A percentile compares a stretch with the other conserved stretches of the same genome.
Conservation (phyloP, 345 rosid genomes). For the Eucalyptus erythrocorys region DNA sequence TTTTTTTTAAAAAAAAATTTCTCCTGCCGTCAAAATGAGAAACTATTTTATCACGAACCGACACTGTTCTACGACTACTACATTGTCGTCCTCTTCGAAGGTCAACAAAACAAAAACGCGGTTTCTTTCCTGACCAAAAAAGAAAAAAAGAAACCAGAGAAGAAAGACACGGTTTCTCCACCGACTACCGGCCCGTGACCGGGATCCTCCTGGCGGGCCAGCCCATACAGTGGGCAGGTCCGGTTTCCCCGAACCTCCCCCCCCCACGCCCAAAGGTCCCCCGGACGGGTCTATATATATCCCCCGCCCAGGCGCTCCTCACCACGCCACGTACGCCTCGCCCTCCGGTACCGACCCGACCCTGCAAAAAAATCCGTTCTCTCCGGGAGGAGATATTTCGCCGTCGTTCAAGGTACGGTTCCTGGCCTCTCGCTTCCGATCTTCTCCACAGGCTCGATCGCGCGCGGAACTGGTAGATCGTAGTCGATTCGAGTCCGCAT, state of each 20-base stretch:
- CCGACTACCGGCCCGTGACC: constrained; percentile 1
- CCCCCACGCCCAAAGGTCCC: not conserved
- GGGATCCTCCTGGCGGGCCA: not conserved
- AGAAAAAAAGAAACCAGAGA: not conserved
- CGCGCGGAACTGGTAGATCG: not conserved
- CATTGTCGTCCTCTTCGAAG: not conserved
- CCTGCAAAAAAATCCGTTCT: not conserved
- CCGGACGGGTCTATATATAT: not conserved
- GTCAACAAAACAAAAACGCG: not conserved
- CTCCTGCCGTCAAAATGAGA: not conserved
- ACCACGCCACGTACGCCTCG: not conserved
- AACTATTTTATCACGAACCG: not conserved
- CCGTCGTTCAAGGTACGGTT: not conserved
- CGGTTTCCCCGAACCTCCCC: not conserved
- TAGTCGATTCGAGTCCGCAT: not conserved
- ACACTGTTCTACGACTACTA: not conserved
- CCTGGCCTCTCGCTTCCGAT: not conserved
- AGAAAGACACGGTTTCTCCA: not conserved
- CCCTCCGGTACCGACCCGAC: not conserved
- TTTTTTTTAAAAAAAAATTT: not conserved
- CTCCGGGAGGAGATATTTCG: not conserved
- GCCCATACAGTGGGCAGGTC: not conserved
- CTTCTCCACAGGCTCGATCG: not conserved
- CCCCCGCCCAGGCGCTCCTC: not conserved
- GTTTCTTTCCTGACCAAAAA: not conserved